A percentile compares a stretch with the other conserved stretches of the same genome.
Evolutionary conservation across 306 rosid genomes (phyloP).

Genomic region (Vicia sativa): DNA sequence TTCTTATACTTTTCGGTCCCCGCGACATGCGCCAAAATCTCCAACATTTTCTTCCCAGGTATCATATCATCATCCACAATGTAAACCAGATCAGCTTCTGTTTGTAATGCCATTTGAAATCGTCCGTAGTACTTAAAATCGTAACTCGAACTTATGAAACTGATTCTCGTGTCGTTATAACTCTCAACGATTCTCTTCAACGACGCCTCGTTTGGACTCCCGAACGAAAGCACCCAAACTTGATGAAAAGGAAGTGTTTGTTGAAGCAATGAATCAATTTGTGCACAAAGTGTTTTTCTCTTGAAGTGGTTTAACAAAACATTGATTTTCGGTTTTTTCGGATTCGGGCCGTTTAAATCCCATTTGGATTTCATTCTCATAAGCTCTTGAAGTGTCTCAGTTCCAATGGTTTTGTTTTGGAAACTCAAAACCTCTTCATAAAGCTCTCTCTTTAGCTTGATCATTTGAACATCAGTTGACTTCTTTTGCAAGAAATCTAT

Average conservation of each 20-base stretch:
- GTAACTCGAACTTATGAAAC: slow-evolving; percentile 83
- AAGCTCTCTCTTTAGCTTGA: slow-evolving; percentile 74
- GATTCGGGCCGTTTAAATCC: slow-evolving; percentile 55
- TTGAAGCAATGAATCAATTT: slow-evolving; percentile 74
- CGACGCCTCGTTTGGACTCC: slow-evolving; percentile 88
- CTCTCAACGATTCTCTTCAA: slow-evolving; percentile 80
- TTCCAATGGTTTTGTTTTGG: slow-evolving; percentile 57
- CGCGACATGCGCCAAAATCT: slow-evolving; percentile 85
- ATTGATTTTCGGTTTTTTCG: slow-evolving; percentile 63
- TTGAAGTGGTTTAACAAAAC: slow-evolving; percentile 90
- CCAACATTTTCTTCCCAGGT: slow-evolving; percentile 87
- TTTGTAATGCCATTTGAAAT: slow-evolving; percentile 91
- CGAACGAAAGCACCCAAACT: slow-evolving; percentile 95
- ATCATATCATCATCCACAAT: slow-evolving; percentile 93
- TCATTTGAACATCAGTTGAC: slow-evolving; percentile 79
- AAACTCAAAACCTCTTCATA: slow-evolving; percentile 68
- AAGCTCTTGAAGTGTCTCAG: slow-evolving; percentile 72
- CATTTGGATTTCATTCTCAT: slow-evolving; percentile 86
- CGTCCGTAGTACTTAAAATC: slow-evolving; percentile 99
- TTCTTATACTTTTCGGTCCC: slow-evolving; percentile 85
- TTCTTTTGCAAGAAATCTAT: slow-evolving; percentile 91
- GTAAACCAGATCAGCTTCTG: slow-evolving; percentile 83
- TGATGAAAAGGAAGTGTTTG: slow-evolving; percentile 89
- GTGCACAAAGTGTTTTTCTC: slow-evolving; percentile 91
- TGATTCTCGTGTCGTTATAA: slow-evolving; percentile 78